Evolutionary conservation across 2,329 filamentous ascomycete species (phyloP).

Genomic region (Fusarium setosum): DNA sequence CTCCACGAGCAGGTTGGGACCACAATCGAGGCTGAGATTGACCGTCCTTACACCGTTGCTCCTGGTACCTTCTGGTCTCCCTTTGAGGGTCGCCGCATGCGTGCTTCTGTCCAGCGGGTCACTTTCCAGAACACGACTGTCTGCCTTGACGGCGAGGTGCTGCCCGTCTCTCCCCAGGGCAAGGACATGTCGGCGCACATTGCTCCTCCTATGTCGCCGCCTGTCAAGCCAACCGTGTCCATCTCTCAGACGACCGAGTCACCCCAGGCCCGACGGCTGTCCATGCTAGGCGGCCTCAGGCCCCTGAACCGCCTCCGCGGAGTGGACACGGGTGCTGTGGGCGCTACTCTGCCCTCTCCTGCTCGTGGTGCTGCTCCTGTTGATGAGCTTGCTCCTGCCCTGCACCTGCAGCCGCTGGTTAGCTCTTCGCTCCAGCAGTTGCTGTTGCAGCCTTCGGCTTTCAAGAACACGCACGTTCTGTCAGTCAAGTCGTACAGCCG

Average conservation of each 20-base stretch:
- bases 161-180: slow-evolving; percentile 68
- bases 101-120: slow-evolving; percentile 78
- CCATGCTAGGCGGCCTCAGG: slow-evolving; percentile 44
- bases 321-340: slow-evolving; percentile 35
- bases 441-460: slow-evolving; percentile 79
- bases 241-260: slow-evolving; percentile 51
- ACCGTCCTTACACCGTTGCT: slow-evolving; percentile 73
- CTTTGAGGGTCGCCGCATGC: slow-evolving; percentile 75
- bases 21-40: slow-evolving; percentile 80
- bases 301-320: slow-evolving; percentile 47
- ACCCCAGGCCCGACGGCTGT: slow-evolving; percentile 48
- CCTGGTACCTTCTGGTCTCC: slow-evolving; percentile 71
- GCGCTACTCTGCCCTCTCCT: slow-evolving; percentile 32
- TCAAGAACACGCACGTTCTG: slow-evolving; percentile 90
- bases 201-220: slow-evolving; percentile 66
- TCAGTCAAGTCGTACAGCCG: slow-evolving; percentile 93
- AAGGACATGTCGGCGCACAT: slow-evolving; percentile 81
- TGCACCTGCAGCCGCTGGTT: slow-evolving; percentile 62
- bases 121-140: slow-evolving; percentile 80
- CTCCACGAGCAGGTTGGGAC: slow-evolving; percentile 82
- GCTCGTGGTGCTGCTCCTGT: slow-evolving; percentile 41
- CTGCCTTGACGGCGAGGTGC: slow-evolving; percentile 75
- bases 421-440: slow-evolving; percentile 76
- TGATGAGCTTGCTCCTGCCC: slow-evolving; percentile 60
- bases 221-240: slow-evolving; percentile 63